phyloP scores from a whole-genome alignment of 2,329 filamentous ascomycete genomes.

The Colletotrichum musae region DNA sequence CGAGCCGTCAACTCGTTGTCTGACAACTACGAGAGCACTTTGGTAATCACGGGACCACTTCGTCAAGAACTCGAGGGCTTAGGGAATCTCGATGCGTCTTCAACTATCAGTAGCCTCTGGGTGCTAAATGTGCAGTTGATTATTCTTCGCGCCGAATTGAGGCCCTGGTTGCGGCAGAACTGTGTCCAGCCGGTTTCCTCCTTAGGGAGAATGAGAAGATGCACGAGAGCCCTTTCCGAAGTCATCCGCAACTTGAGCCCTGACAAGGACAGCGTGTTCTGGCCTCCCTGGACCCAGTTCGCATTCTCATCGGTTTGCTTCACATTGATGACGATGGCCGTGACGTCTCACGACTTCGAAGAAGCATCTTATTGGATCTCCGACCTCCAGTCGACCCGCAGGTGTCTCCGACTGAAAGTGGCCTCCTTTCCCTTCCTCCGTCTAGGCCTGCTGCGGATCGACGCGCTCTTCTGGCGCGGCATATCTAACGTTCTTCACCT shows the following conservation, averaged over 20 bases:
- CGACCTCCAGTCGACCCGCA: conserved; percentile 38
- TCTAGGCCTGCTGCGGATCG: conserved; percentile 42
- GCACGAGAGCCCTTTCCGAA: background rate
- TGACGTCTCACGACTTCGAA: conserved; percentile 18
- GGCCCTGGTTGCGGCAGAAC: background rate
- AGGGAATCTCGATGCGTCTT: background rate
- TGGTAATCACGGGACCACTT: background rate
- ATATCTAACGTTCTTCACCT: conserved; percentile 42
- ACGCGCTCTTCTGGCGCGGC: conserved; percentile 45
- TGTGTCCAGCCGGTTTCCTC: background rate
- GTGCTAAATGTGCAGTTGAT: background rate
- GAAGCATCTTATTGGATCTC: conserved; percentile 41
- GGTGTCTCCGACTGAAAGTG: conserved; percentile 41
- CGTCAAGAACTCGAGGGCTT: background rate
- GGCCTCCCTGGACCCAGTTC: conserved; percentile 43
- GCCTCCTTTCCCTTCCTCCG: conserved; percentile 42
- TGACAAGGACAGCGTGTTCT: conserved; percentile 38
- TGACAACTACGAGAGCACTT: background rate
- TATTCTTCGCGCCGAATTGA: conserved; percentile 3
- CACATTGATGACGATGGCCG: conserved; percentile 37
- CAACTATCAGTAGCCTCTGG: background rate
- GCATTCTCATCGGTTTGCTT: conserved; percentile 43
- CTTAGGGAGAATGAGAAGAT: background rate
- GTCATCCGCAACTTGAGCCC: conserved; percentile 24
- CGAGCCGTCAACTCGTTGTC: background rate